These are phyloP conservation scores for Pseudomicrostroma phylloplanum DNA, from an alignment of 1,284 basidiomycete species.

Conservation along the genomic window DNA sequence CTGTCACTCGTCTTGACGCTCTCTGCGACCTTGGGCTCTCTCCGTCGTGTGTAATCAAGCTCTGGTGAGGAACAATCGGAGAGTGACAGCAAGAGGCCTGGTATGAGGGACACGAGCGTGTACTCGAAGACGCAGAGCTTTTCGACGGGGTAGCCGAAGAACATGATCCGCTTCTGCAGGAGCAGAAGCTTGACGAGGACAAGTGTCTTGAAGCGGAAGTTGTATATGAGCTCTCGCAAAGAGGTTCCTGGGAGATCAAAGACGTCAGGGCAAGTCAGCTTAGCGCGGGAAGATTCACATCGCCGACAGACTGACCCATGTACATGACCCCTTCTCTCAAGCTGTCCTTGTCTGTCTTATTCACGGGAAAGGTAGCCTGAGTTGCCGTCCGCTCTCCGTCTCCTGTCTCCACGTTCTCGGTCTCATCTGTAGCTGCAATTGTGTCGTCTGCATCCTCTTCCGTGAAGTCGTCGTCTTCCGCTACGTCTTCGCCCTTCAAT, in stretches of 20 bases:
- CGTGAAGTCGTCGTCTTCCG: not conserved
- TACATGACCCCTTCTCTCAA: conserved; percentile 57
- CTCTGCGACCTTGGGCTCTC: conserved; percentile 39
- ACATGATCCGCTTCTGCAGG: conserved; percentile 71
- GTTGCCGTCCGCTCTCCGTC: conserved; percentile 6
- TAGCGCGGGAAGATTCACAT: not conserved
- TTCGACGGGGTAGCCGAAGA: conserved; percentile 77
- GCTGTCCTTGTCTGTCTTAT: conserved; percentile 14
- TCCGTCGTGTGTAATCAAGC: conserved; percentile 56
- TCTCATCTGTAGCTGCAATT: not conserved
- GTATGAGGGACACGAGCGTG: conserved; percentile 61
- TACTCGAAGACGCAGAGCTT: conserved; percentile 95
- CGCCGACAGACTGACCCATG: conserved; percentile 62
- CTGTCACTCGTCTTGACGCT: conserved; percentile 82
- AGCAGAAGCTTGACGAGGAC: conserved; percentile 89
- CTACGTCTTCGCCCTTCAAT: conserved; percentile 14
- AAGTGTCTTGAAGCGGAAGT: conserved; percentile 87
- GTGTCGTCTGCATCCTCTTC: conserved; percentile 2
- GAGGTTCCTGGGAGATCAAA: conserved; percentile 63
- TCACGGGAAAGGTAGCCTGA: not conserved
- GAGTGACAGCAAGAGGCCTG: conserved; percentile 75
- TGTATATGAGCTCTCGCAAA: conserved; percentile 83
- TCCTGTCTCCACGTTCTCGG: not conserved
- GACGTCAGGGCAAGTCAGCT: not conserved
- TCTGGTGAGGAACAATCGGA: conserved; percentile 87